Base-by-base conservation (phyloP, 1,284 basidiomycete species). In the Ceratobasidium sp. region DNA sequence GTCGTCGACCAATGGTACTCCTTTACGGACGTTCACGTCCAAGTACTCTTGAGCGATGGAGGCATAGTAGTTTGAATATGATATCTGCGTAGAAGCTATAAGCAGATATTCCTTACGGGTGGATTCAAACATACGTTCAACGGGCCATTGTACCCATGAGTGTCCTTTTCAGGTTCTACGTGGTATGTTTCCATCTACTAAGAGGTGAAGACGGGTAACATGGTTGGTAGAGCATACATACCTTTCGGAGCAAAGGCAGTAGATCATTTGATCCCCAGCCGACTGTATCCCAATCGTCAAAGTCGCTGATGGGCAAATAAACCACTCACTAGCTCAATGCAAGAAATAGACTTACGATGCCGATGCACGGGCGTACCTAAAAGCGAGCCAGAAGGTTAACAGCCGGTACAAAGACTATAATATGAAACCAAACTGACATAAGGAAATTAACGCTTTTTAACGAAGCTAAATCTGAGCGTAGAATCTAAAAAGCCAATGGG, bases 261-360 rank as follows among this genome's bases (percentile, higher is more conserved):
- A 73, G n/a, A 63, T 73, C 50, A 11, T 73, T 54, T 17, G 71
- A 15, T 19, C 48, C 17, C 71, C 71, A 73, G 5, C 71, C 71
- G 4, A 31, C 29, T 44, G 71, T 54, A 24, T 73, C 54, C 71
- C 71, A 73, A 44, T 73, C 71, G 48, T 63, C 71, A 54, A 50
- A 63, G n/a, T 73, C 71, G 31, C 71, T 73, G 27, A 9, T 29
- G 19, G 31, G 45, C 29, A 19, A 27, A 57, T n/a, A 31, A 44
- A 57, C 24, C 5, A 57, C 33, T 11, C 4, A 11, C 36, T 63
- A 44, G 47, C 14, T 36, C 41, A n/a, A 29, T 27, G 27, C 5
- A 27, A 5, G 27, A 29, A 19, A n/a, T 47, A 24, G 11, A 63
- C 60, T 15, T 47, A 63, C 60, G 60, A 63, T n/a, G 60, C 60